Evolutionary conservation across 345 rosid species (phyloP).

Genomic region (Pseudoturritis turrita): DNA sequence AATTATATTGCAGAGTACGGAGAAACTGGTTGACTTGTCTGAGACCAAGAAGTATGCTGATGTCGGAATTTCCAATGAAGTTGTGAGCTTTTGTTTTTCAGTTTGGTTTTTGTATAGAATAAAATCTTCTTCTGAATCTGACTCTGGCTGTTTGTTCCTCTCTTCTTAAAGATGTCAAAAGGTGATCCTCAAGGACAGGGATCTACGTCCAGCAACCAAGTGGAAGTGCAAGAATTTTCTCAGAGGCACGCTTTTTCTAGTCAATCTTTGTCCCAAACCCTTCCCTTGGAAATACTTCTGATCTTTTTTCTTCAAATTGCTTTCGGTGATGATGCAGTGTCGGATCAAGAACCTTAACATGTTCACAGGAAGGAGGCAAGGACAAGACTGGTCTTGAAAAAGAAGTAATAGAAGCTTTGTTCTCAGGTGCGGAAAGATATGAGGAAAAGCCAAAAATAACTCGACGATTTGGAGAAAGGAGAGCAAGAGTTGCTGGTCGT

Average conservation of each 20-base stretch:
- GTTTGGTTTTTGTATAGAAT: slow-evolving; percentile 4
- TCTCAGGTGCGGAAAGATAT: slow-evolving; percentile 34
- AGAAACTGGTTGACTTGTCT: slow-evolving; percentile 45
- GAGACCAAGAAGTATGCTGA: slow-evolving; percentile 36
- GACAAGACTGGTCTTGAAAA: slow-evolving; percentile 37
- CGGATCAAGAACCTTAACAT: slow-evolving; percentile 24
- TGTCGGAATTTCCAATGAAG: slow-evolving; percentile 30
- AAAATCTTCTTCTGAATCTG: not conserved
- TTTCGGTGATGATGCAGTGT: slow-evolving; percentile 31
- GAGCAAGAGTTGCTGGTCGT: slow-evolving; percentile 36
- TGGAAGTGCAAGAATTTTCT: slow-evolving; percentile 26
- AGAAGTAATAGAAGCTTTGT: slow-evolving; percentile 49
- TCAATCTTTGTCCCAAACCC: not conserved
- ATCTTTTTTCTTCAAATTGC: not conserved
- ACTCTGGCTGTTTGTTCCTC: slow-evolving; percentile 19
- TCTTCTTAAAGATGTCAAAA: slow-evolving; percentile 20
- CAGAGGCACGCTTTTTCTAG: slow-evolving; percentile 30
- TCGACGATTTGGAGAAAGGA: slow-evolving; percentile 24
- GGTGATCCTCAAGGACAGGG: slow-evolving; percentile 22
- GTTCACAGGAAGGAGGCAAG: slow-evolving; percentile 17
- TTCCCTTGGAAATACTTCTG: not conserved
- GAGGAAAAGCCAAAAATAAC: slow-evolving; percentile 31
- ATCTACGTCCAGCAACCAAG: slow-evolving; percentile 15
- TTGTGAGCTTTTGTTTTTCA: slow-evolving; percentile 31
- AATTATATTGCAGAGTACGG: slow-evolving; percentile 39